Evolutionary conservation across 768 basidiomycete species (phyloP).

Genomic region (Russula sp.): DNA sequence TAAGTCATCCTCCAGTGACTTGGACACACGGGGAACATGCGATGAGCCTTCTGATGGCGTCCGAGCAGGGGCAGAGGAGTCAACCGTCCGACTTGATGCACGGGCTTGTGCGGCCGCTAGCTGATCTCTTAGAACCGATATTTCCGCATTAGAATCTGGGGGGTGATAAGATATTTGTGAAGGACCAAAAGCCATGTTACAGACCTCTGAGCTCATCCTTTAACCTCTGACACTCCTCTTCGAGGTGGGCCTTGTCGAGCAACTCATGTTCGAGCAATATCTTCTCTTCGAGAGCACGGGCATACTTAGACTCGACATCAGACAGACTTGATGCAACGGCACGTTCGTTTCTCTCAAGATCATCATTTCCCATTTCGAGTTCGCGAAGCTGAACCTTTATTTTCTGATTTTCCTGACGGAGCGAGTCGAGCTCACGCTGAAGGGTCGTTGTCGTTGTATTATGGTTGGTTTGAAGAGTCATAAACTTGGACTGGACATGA

Average conservation of each 20-base stretch:
- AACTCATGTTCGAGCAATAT: constrained; percentile 95
- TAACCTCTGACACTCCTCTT: constrained; percentile 87
- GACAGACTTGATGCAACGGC: constrained; percentile 79
- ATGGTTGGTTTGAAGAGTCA: constrained; percentile 83
- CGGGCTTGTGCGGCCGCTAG: constrained; percentile 43
- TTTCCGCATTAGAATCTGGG: constrained; percentile 80
- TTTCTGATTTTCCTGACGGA: constrained; percentile 70
- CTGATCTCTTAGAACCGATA: constrained; percentile 79
- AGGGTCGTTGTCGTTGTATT: constrained; percentile 88
- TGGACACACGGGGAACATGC: constrained; percentile 29
- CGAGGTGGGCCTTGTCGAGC: constrained; percentile 82
- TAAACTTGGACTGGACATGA: constrained; percentile 66
- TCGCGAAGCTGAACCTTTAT: constrained; percentile 76
- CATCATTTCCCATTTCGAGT: constrained; percentile 97
- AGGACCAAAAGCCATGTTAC: constrained; percentile 29
- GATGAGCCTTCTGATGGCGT: constrained; percentile 38
- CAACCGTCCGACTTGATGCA: constrained; percentile 31
- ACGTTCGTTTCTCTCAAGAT: constrained; percentile 92
- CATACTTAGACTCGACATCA: constrained; percentile 84
- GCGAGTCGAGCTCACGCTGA: constrained; percentile 84
- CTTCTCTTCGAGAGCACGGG: constrained; percentile 91
- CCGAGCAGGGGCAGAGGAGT: constrained; percentile 31
- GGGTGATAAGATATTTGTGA: constrained; percentile 20
- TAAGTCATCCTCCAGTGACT: constrained; percentile 54
- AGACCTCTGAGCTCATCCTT: constrained; percentile 91